Percentiles rank a stretch among this genome's conserved stretches.
phyloP scores from a whole-genome alignment of 2,329 filamentous ascomycete species.

The Colletotrichum cereale region DNA sequence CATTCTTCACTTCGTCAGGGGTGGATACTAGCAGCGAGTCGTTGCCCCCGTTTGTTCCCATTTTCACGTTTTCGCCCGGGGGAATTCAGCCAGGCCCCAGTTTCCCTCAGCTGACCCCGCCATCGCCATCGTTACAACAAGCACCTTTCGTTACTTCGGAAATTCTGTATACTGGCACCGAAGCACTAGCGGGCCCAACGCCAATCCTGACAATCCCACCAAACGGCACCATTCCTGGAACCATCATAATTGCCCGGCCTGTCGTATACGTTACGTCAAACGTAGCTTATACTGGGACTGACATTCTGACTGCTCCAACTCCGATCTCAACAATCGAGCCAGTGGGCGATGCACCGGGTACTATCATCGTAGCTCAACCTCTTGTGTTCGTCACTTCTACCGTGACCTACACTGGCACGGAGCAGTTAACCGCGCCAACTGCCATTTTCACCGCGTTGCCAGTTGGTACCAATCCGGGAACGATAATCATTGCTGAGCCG shows the following conservation, averaged over 20 bases:
- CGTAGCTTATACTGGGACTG: slow-evolving; percentile 8
- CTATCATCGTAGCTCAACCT: neutral
- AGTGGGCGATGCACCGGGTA: neutral
- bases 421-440: neutral
- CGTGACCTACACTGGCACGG: slow-evolving; percentile 12
- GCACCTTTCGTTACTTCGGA: neutral
- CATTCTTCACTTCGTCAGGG: neutral
- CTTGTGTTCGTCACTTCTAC: neutral
- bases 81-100: neutral
- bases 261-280: slow-evolving; percentile 30
- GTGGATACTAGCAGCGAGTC: neutral
- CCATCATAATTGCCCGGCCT: slow-evolving; percentile 21
- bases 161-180: neutral
- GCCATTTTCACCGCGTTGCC: slow-evolving; percentile 17
- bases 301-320: neutral
- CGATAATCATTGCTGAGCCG: slow-evolving; percentile 23
- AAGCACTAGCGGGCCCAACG: neutral
- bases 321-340: neutral
- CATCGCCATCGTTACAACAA: neutral
- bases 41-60: neutral
- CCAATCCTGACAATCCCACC: slow-evolving; percentile 16
- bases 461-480: slow-evolving; percentile 24
- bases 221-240: slow-evolving; percentile 23
- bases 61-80: neutral
- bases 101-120: too few species aligned